phyloP scores from a whole-genome alignment of 805 yeast species.

The Sungouiella blattae region DNA sequence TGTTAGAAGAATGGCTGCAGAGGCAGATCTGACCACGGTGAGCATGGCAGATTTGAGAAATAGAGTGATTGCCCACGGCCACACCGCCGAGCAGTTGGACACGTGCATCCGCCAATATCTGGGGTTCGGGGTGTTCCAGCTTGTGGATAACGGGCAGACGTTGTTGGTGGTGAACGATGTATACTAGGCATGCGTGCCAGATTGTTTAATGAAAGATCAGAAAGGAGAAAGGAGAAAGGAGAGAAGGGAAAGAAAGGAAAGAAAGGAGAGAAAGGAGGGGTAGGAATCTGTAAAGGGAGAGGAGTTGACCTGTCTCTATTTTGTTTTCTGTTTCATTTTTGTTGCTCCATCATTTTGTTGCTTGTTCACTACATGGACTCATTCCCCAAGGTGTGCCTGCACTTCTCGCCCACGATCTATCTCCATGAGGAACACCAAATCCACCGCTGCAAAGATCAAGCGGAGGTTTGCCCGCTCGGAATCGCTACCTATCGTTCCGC shows the following conservation, averaged over 20 bases:
- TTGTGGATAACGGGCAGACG: conserved; percentile 64
- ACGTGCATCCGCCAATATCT: conserved; percentile 75
- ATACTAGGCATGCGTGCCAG: too few relatives aligned
- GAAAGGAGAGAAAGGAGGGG: not conserved
- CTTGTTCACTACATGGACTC: too few relatives aligned
- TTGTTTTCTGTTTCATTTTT: too few relatives aligned
- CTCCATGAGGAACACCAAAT: too few relatives aligned
- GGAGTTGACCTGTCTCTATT: too few relatives aligned
- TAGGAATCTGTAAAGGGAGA: not conserved
- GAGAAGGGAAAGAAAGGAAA: not conserved
- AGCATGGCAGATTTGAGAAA: conserved; percentile 51
- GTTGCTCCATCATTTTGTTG: too few relatives aligned
- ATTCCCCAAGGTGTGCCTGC: too few relatives aligned
- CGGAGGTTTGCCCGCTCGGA: too few relatives aligned
- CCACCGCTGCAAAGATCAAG: too few relatives aligned
- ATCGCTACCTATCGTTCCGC: too few relatives aligned
- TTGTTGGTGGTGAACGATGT: conserved; percentile 52
- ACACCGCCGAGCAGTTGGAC: conserved; percentile 71
- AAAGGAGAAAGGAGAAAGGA: not conserved
- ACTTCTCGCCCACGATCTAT: too few relatives aligned
- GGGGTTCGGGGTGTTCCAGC: conserved; percentile 70
- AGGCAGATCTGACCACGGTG: conserved; percentile 21
- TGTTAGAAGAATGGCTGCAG: conserved; percentile 46
- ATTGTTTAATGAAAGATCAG: conserved; percentile 12
- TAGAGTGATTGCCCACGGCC: conserved; percentile 75